A percentile compares a stretch with the other conserved stretches of the same genome.
These are phyloP conservation scores for Colletotrichum tofieldiae DNA, from an alignment of 2,329 filamentous ascomycete species.

Conservation along the genomic window DNA sequence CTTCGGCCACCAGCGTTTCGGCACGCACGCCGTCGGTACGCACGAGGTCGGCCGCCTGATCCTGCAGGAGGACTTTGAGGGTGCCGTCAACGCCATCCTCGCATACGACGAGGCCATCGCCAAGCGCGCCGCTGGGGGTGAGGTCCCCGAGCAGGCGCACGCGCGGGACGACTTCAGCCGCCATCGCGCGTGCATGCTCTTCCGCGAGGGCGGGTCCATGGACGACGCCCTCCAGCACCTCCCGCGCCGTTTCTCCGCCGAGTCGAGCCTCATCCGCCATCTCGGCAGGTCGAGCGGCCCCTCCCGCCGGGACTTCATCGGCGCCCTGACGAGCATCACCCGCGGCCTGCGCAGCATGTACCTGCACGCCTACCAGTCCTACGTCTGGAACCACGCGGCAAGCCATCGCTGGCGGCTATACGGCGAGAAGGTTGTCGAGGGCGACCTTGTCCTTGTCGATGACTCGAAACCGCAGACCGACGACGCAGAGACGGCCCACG, in stretches of 20 bases:
- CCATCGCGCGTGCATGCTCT: conserved; percentile 83
- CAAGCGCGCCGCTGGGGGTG: conserved; percentile 56
- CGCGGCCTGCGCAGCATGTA: conserved; percentile 93
- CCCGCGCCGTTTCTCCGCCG: conserved; percentile 86
- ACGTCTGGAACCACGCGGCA: conserved; percentile 91
- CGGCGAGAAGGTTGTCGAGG: conserved; percentile 82
- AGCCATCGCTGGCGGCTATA: conserved; percentile 85
- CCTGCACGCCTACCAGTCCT: conserved; percentile 94
- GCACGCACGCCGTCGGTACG: conserved; percentile 88
- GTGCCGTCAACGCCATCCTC: conserved; percentile 84
- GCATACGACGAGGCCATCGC: conserved; percentile 77
- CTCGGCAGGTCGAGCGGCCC: conserved; percentile 64
- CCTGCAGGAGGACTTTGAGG: conserved; percentile 84
- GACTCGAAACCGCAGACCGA: conserved; percentile 47
- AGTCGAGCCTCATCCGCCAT: conserved; percentile 84
- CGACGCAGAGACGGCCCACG: conserved; percentile 65
- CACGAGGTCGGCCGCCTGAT: conserved; percentile 89
- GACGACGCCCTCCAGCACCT: conserved; percentile 76
- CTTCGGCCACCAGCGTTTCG: conserved; percentile 97
- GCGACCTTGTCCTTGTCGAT: conserved; percentile 82
- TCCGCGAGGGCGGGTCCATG: conserved; percentile 71
- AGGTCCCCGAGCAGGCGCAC: conserved; percentile 62
- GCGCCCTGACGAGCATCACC: conserved; percentile 85
- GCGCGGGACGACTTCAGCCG: conserved; percentile 84
- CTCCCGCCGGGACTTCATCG: conserved; percentile 79